Percentiles rank a stretch among this genome's conserved stretches.
phyloP scores from a whole-genome alignment of 352 stramenopile species.

The Globisporangium parvum region DNA sequence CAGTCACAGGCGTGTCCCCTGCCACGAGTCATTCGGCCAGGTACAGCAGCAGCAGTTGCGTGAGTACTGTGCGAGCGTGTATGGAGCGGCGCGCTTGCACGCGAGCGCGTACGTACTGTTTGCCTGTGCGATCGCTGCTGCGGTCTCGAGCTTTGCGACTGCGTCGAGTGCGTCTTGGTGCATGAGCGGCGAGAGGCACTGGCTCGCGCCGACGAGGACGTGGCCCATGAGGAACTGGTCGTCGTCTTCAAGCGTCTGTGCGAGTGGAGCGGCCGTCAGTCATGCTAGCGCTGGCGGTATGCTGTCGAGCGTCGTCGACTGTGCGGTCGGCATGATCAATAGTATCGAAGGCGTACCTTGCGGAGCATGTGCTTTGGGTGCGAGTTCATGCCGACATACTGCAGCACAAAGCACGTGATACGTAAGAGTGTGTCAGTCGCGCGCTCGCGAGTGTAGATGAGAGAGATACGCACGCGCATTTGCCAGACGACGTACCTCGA shows the following conservation, averaged over 20 bases:
- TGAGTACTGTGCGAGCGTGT: no score
- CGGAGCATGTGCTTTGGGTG: slow-evolving; percentile 71
- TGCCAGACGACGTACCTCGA: slow-evolving; percentile 32
- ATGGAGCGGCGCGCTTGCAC: slow-evolving; percentile 1
- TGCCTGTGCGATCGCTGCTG: slow-evolving; percentile 27
- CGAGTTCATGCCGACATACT: slow-evolving; percentile 80
- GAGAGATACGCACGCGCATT: not conserved
- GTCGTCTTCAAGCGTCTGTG: slow-evolving; percentile 45
- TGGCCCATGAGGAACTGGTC: slow-evolving; percentile 77
- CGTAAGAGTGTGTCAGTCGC: not conserved
- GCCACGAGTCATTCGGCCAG: no score
- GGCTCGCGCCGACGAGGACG: slow-evolving; percentile 70
- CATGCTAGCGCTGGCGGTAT: not conserved
- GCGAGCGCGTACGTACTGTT: slow-evolving; percentile 19
- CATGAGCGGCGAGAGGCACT: slow-evolving; percentile 57
- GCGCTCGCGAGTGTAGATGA: not conserved
- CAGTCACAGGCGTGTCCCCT: slow-evolving; percentile 22
- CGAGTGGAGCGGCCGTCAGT: not conserved
- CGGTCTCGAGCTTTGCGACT: slow-evolving; percentile 21
- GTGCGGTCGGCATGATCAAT: not conserved
- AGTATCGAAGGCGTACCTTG: slow-evolving; percentile 21
- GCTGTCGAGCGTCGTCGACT: no score
- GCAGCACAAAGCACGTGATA: not conserved
- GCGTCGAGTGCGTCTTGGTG: slow-evolving; percentile 65
- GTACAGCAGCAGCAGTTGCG: not conserved